A percentile compares a stretch with the other conserved stretches of the same genome.
These are phyloP conservation scores for Termitomyces eurrhizus DNA, from an alignment of 768 basidiomycete species.

Conservation along the genomic window DNA sequence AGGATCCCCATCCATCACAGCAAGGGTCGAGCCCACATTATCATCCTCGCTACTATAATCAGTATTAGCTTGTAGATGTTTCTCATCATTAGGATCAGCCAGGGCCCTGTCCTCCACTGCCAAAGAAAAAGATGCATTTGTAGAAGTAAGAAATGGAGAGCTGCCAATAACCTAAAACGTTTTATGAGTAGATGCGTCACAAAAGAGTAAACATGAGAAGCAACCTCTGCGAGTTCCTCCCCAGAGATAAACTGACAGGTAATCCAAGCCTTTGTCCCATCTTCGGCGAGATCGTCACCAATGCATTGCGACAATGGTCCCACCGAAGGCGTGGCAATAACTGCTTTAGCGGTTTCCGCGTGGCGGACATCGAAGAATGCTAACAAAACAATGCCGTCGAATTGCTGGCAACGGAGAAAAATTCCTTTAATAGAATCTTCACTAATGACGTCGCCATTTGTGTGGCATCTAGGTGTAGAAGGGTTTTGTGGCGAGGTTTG, in stretches of 20 bases:
- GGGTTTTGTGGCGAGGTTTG: background rate
- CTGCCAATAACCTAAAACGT: constrained; percentile 47
- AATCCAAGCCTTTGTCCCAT: constrained; percentile 25
- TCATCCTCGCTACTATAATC: constrained; percentile 10
- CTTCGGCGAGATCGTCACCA: constrained; percentile 21
- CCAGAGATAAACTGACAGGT: constrained; percentile 43
- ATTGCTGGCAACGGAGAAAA: constrained; percentile 46
- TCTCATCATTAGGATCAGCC: constrained; percentile 14
- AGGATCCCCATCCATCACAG: constrained; percentile 1
- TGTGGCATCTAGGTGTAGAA: background rate
- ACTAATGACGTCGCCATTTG: constrained; percentile 3
- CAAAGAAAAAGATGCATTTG: constrained; percentile 50
- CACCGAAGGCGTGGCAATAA: constrained; percentile 30
- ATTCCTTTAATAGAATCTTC: constrained; percentile 48
- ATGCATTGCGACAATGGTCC: constrained; percentile 27
- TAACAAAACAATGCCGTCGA: constrained; percentile 50
- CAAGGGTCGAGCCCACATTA: constrained; percentile 1
- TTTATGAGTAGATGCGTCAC: constrained; percentile 7
- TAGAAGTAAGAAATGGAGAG: constrained; percentile 46
- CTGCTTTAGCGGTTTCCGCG: constrained; percentile 40
- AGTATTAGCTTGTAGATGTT: constrained; percentile 6
- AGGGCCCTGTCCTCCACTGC: constrained; percentile 30
- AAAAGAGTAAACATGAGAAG: constrained; percentile 13
- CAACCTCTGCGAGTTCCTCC: constrained; percentile 43
- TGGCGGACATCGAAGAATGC: constrained; percentile 61